Conservation (phyloP, 257 asterid genomes). For the Forsythia suspensa region DNA sequence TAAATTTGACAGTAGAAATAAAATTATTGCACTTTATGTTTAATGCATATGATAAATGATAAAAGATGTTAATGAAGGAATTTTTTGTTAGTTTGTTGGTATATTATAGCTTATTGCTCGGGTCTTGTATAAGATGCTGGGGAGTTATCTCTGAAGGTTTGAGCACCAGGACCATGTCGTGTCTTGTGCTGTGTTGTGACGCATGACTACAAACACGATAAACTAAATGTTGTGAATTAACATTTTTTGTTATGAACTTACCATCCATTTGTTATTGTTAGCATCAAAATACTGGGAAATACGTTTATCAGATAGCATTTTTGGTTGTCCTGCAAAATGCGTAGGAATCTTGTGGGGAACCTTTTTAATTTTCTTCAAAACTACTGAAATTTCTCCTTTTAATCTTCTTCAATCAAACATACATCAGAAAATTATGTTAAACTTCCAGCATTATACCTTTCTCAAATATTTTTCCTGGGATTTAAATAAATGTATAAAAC, state of each 20-base stretch:
- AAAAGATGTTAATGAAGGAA: not conserved
- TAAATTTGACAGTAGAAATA: not conserved
- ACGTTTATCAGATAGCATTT: not conserved
- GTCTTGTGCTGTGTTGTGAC: not conserved
- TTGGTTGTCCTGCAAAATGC: not conserved
- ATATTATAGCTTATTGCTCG: not conserved
- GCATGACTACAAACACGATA: not conserved
- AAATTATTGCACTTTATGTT: not conserved
- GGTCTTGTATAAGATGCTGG: not conserved
- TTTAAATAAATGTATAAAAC: not conserved
- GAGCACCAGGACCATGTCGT: not conserved
- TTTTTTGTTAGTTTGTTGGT: not conserved
- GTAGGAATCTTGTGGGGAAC: not conserved
- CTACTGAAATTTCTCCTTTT: not conserved
- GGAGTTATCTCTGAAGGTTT: not conserved
- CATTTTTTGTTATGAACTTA: not conserved
- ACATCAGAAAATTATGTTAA: not conserved
- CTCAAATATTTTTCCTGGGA: constrained; percentile 8
- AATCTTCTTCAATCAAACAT: not conserved
- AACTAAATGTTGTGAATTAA: not conserved
- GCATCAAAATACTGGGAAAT: constrained; percentile 4
- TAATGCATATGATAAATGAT: not conserved
- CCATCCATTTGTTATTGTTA: not conserved
- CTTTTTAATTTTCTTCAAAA: not conserved
- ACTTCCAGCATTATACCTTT: not conserved